These are phyloP conservation scores for Candida freyschussii DNA, from an alignment of 1,139 yeast genomes.

Conservation along the genomic window DNA sequence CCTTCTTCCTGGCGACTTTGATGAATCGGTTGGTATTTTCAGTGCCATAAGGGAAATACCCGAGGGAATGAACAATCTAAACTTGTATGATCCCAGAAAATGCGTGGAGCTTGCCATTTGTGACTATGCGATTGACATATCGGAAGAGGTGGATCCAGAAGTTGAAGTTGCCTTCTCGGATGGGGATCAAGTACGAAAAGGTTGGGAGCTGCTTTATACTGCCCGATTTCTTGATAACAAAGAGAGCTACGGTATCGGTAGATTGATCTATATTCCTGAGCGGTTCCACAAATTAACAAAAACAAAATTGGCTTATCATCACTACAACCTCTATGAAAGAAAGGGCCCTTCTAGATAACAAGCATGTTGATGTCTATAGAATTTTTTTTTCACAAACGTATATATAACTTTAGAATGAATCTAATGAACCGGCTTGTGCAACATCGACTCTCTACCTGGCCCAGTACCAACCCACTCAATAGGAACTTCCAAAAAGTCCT, in stretches of 20 bases:
- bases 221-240: constrained; percentile 45
- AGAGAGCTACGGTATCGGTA: constrained; percentile 41
- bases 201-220: constrained; percentile 44
- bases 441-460: constrained; percentile 89
- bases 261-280: constrained; percentile 43
- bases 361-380: neutral
- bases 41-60: constrained; percentile 43
- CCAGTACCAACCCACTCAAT: constrained; percentile 99
- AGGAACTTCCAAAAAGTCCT: constrained; percentile 77
- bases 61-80: constrained; percentile 66
- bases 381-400: neutral
- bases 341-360: constrained; percentile 3
- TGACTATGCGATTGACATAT: constrained; percentile 56
- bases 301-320: constrained; percentile 38
- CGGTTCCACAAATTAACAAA: constrained; percentile 26
- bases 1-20: constrained; percentile 80
- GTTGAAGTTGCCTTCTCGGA: constrained; percentile 28
- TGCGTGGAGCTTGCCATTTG: constrained; percentile 43
- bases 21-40: constrained; percentile 24
- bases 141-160: constrained; percentile 31
- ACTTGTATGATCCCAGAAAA: constrained; percentile 53
- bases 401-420: neutral
- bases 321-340: constrained; percentile 39
- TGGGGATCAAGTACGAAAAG: constrained; percentile 14
- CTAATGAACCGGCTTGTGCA: constrained; percentile 29